These are phyloP conservation scores for Leucocoprinus birnbaumii DNA, from an alignment of 768 basidiomycete species.

Conservation along the genomic window DNA sequence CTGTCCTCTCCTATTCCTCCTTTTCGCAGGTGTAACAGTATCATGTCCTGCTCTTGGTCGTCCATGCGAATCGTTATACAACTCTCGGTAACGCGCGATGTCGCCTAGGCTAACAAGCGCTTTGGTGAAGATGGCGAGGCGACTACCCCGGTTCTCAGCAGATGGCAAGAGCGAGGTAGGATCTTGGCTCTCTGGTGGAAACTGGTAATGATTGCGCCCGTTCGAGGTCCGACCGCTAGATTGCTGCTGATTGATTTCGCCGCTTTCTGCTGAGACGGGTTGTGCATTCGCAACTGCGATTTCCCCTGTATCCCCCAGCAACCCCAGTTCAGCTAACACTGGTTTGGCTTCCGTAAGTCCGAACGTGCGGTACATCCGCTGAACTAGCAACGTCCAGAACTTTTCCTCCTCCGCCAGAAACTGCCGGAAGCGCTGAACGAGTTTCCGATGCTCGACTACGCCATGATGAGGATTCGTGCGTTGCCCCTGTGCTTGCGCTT, in stretches of 20 bases:
- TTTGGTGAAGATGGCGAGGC: constrained; percentile 81
- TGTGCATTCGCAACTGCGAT: constrained; percentile 18
- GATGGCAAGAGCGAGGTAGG: constrained; percentile 19
- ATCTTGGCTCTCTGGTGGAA: constrained; percentile 55
- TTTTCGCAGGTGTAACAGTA: constrained; percentile 41
- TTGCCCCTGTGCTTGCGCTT: constrained; percentile 29
- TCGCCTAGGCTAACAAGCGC: constrained; percentile 91
- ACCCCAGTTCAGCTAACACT: constrained; percentile 54
- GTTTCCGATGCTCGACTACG: constrained; percentile 81
- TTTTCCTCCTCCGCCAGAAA: constrained; percentile 89
- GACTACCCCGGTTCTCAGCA: constrained; percentile 49
- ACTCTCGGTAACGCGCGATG: constrained; percentile 89
- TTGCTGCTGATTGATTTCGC: constrained; percentile 1
- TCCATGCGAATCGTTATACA: constrained; percentile 74
- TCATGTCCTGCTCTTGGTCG: constrained; percentile 69
- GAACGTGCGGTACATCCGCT: constrained; percentile 72
- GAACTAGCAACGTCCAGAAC: constrained; percentile 83
- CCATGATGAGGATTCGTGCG: constrained; percentile 32
- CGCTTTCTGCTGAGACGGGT: constrained; percentile 17
- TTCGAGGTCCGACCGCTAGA: constrained; percentile 21
- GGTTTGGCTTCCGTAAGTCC: constrained; percentile 62
- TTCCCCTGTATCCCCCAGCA: constrained; percentile 42
- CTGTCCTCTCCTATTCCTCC: constrained; percentile 42
- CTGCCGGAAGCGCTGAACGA: constrained; percentile 84
- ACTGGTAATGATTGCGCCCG: constrained; percentile 59